Percentiles rank a stretch among this genome's conserved stretches.
Conservation (phyloP, 805 yeast genomes). For the Candida ascalaphidarum region DNA sequence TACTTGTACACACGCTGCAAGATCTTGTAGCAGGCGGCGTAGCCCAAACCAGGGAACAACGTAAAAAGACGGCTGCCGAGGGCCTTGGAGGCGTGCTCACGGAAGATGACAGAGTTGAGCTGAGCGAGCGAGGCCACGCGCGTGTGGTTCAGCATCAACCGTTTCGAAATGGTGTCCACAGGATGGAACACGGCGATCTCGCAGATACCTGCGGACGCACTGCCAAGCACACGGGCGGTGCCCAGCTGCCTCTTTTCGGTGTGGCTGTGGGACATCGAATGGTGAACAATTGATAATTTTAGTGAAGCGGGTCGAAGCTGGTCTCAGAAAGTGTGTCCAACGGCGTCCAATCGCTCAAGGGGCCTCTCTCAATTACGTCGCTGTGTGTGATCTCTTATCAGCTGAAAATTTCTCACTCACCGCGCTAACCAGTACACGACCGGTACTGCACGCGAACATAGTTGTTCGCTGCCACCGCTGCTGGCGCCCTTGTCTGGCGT, state of each 20-base stretch:
- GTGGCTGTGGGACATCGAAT: constrained; percentile 23
- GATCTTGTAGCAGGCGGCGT: constrained; percentile 95
- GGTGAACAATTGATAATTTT: too few species aligned
- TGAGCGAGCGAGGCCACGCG: constrained; percentile 54
- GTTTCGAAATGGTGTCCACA: constrained; percentile 94
- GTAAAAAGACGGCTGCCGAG: constrained; percentile 67
- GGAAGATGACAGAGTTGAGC: constrained; percentile 81
- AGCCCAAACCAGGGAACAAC: constrained; percentile 95
- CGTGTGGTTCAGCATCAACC: constrained; percentile 80
- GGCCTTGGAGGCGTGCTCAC: constrained; percentile 67
- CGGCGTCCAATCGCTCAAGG: too few species aligned
- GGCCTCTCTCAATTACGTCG: too few species aligned
- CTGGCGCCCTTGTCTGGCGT: too few species aligned
- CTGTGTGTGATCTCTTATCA: too few species aligned
- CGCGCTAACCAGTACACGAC: too few species aligned
- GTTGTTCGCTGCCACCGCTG: too few species aligned
- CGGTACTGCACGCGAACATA: too few species aligned
- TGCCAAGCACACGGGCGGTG: constrained; percentile 83
- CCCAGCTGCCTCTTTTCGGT: constrained; percentile 84
- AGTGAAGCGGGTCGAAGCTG: too few species aligned
- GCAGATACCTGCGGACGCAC: constrained; percentile 97
- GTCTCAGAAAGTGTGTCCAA: too few species aligned
- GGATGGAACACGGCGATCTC: constrained; percentile 98
- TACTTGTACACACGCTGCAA: constrained; percentile 96
- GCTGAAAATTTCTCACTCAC: too few species aligned